These are phyloP conservation scores for Mycena indigotica DNA, from an alignment of 768 basidiomycete species.

Conservation along the genomic window DNA sequence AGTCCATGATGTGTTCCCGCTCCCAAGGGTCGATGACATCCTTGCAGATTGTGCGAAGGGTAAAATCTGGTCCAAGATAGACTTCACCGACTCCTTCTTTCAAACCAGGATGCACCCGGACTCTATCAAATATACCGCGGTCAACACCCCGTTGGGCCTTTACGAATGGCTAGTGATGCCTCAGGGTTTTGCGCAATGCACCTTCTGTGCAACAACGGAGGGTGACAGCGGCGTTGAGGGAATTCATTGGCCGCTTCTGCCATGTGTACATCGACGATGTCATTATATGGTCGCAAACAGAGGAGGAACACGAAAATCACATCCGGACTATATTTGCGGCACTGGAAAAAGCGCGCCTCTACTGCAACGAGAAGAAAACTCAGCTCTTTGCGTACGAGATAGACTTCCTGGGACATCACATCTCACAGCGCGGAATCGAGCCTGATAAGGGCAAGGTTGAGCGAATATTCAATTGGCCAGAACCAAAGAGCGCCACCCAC, in stretches of 20 bases:
- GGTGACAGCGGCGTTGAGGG: slow-evolving; percentile 34
- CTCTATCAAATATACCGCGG: slow-evolving; percentile 33
- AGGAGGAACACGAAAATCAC: slow-evolving; percentile 36
- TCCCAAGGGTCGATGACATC: slow-evolving; percentile 32
- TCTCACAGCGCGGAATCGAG: slow-evolving; percentile 29
- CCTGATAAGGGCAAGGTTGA: slow-evolving; percentile 29
- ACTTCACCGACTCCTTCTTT: slow-evolving; percentile 45
- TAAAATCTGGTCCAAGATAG: slow-evolving; percentile 36
- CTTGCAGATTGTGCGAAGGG: slow-evolving; percentile 37
- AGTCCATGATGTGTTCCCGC: too few species aligned
- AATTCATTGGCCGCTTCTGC: slow-evolving; percentile 40
- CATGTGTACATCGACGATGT: slow-evolving; percentile 50
- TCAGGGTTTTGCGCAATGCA: slow-evolving; percentile 36
- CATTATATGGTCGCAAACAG: slow-evolving; percentile 42
- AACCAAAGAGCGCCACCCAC: slow-evolving; percentile 26
- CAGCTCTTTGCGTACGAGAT: slow-evolving; percentile 2
- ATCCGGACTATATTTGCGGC: slow-evolving; percentile 27
- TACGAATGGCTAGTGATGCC: slow-evolving; percentile 47
- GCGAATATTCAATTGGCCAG: slow-evolving; percentile 33
- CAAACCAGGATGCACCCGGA: slow-evolving; percentile 36
- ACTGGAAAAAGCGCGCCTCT: not conserved
- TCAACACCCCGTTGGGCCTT: slow-evolving; percentile 37
- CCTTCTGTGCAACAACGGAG: slow-evolving; percentile 36
- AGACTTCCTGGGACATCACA: slow-evolving; percentile 31
- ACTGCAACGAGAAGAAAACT: slow-evolving; percentile 21